Conservation (phyloP, 2,329 filamentous ascomycete genomes). For the Coniochaeta prunicola region DNA sequence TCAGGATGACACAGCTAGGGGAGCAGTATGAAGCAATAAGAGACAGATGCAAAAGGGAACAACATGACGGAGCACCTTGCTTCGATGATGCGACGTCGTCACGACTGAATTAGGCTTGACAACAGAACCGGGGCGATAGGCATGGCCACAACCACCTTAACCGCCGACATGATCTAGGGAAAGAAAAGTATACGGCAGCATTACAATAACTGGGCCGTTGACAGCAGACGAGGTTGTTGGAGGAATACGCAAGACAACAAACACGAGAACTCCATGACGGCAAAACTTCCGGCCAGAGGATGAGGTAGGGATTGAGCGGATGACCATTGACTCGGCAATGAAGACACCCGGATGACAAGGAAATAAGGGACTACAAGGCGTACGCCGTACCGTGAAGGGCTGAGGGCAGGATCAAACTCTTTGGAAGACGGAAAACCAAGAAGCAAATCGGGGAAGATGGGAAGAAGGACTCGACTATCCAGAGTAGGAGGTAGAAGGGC, state of each 20-base stretch:
- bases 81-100: too few relatives aligned
- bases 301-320: neutral
- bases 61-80: neutral
- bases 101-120: too few relatives aligned
- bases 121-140: too few relatives aligned
- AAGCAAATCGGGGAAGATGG: neutral
- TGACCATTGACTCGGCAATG: neutral
- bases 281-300: neutral
- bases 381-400: neutral
- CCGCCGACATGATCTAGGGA: too few relatives aligned
- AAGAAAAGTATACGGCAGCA: neutral
- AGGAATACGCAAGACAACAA: neutral
- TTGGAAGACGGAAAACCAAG: neutral
- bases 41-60: neutral
- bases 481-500: neutral
- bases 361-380: too few relatives aligned
- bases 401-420: neutral
- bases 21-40: neutral
- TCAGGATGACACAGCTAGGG: neutral
- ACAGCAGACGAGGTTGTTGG: neutral
- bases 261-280: neutral
- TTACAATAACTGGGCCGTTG: neutral
- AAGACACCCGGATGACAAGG: neutral
- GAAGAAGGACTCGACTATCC: neutral
- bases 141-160: too few relatives aligned